Evolutionary conservation across 805 yeast species (phyloP).

Genomic region (Metschnikowia kofuensis): DNA sequence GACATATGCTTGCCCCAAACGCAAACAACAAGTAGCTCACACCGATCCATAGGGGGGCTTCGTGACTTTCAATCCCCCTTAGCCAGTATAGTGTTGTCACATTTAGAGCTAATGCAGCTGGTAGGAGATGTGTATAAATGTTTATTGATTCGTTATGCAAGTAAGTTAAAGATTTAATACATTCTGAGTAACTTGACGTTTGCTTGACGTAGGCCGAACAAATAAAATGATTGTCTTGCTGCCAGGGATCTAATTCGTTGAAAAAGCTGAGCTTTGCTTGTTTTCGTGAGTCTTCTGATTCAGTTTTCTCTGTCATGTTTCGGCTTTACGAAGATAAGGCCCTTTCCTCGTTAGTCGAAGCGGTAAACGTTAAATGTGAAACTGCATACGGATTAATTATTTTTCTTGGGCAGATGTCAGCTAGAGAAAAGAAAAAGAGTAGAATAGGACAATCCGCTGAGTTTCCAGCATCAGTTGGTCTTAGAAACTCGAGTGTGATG

Average conservation of each 20-base stretch:
- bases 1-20: slow-evolving; percentile 55
- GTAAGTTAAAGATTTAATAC: slow-evolving; percentile 49
- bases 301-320: neutral
- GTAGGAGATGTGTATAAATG: slow-evolving; percentile 63
- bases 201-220: slow-evolving; percentile 61
- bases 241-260: slow-evolving; percentile 70
- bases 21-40: slow-evolving; percentile 52
- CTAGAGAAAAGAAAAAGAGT: neutral
- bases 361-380: neutral
- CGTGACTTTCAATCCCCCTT: neutral
- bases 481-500: no score
- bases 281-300: no score
- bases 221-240: slow-evolving; percentile 68
- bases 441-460: no score
- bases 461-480: no score
- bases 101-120: slow-evolving; percentile 29
- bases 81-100: neutral
- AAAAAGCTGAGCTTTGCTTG: slow-evolving; percentile 26
- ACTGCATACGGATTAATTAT: no score
- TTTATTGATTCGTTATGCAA: slow-evolving; percentile 73
- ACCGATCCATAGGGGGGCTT: slow-evolving; percentile 36
- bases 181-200: slow-evolving; percentile 44
- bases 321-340: neutral
- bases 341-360: neutral
- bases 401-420: neutral